These are phyloP conservation scores for Lactarius pseudohatsudake DNA, from an alignment of 768 basidiomycete species.

Conservation along the genomic window DNA sequence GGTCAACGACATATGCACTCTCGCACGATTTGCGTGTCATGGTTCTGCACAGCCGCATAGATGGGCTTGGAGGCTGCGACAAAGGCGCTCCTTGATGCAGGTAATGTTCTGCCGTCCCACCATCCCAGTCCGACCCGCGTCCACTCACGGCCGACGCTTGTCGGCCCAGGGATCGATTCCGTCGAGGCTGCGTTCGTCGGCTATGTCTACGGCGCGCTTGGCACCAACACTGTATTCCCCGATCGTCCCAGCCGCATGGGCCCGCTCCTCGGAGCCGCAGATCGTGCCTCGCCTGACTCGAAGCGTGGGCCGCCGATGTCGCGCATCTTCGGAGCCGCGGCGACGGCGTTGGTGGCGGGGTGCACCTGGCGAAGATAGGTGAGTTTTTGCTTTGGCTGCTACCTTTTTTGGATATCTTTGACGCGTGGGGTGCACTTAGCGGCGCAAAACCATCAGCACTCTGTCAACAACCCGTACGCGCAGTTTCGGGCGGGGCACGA, in stretches of 20 bases:
- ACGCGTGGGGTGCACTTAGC: conserved; percentile 41
- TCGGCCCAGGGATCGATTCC: conserved; percentile 62
- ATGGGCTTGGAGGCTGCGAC: conserved; percentile 88
- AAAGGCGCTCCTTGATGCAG: conserved; percentile 84
- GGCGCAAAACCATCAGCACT: conserved; percentile 83
- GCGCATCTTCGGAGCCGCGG: conserved; percentile 70
- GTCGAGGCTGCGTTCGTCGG: conserved; percentile 75
- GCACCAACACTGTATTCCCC: conserved; percentile 53
- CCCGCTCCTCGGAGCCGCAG: conserved; percentile 42
- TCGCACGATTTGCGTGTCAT: neutral
- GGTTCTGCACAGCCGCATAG: conserved; percentile 37
- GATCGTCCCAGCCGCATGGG: conserved; percentile 49
- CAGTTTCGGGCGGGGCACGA: conserved; percentile 82
- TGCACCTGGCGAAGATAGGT: conserved; percentile 80
- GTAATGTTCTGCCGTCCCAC: conserved; percentile 36
- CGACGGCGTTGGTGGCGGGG: conserved; percentile 70
- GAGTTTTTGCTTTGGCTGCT: conserved; percentile 21
- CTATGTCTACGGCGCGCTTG: conserved; percentile 70
- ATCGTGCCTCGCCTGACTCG: conserved; percentile 52
- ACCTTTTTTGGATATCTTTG: conserved; percentile 30
- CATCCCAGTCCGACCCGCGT: neutral
- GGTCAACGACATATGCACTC: conserved; percentile 48
- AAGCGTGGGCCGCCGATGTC: conserved; percentile 74
- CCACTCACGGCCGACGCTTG: neutral
- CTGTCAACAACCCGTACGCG: conserved; percentile 79